Conservation (phyloP, 1,284 basidiomycete species). For the Austroboletus novae-zelandiae region DNA sequence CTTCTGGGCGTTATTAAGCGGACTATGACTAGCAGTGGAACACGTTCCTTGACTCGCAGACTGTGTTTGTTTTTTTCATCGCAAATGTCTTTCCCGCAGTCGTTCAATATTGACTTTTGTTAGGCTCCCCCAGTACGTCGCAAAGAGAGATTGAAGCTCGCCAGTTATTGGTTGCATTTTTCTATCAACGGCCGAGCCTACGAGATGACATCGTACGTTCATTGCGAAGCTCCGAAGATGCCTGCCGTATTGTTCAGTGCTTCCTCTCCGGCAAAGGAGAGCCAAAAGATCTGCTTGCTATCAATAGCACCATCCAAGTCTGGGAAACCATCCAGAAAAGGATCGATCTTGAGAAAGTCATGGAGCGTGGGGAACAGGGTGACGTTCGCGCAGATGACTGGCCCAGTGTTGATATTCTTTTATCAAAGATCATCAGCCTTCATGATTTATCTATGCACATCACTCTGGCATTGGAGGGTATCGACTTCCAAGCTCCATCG, state of each 20-base stretch:
- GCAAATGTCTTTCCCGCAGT: conserved; percentile 1
- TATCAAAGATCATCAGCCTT: conserved; percentile 58
- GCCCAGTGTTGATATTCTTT: conserved; percentile 52
- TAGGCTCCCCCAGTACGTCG: conserved; percentile 86
- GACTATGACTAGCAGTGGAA: conserved; percentile 80
- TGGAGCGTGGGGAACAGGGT: conserved; percentile 45
- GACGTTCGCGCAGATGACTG: conserved; percentile 43
- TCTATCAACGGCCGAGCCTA: conserved; percentile 63
- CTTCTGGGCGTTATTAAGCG: conserved; percentile 76
- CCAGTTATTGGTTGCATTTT: conserved; percentile 79
- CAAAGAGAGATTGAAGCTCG: conserved; percentile 69
- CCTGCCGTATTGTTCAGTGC: conserved; percentile 76
- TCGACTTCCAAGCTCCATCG: conserved; percentile 15
- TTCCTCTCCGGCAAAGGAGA: conserved; percentile 73
- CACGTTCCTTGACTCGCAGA: conserved; percentile 73
- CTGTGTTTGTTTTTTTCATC: conserved; percentile 53
- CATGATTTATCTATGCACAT: conserved; percentile 59
- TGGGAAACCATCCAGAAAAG: conserved; percentile 55
- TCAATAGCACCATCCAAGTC: conserved; percentile 57
- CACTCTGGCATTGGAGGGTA: conserved; percentile 49
- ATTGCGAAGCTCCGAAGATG: conserved; percentile 67
- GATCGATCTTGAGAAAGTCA: conserved; percentile 52
- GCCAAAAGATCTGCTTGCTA: conserved; percentile 60
- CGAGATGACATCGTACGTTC: conserved; percentile 63
- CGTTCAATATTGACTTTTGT: conserved; percentile 7